A percentile compares a stretch with the other conserved stretches of the same genome.
phyloP scores from a whole-genome alignment of 2,329 filamentous ascomycete species.

The Dothistroma pini region DNA sequence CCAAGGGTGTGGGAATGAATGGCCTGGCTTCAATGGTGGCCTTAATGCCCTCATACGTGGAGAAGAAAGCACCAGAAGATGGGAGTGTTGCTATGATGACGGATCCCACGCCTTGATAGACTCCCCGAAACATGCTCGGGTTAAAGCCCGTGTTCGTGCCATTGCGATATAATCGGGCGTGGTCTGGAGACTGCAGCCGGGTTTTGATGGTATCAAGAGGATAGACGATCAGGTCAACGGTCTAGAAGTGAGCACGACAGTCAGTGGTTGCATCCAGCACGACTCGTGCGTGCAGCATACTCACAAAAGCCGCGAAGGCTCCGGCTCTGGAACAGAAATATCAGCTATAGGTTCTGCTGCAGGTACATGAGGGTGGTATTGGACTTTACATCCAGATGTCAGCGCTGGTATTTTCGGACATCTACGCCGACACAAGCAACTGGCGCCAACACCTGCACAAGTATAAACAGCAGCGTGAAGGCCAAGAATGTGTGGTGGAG shows the following conservation, averaged over 20 bases:
- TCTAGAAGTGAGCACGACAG: constrained; percentile 29
- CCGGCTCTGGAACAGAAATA: constrained; percentile 5
- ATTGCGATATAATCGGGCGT: constrained; percentile 62
- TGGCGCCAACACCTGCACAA: too few species aligned
- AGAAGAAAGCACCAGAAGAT: constrained; percentile 86
- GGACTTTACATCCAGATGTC: constrained; percentile 12
- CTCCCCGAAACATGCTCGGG: constrained; percentile 61
- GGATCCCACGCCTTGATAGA: constrained; percentile 85
- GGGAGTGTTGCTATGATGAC: constrained; percentile 84
- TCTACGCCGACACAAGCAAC: constrained; percentile 3
- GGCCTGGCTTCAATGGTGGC: constrained; percentile 39
- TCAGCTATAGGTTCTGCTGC: not conserved
- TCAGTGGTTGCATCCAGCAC: not conserved
- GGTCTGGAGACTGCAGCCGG: constrained; percentile 74
- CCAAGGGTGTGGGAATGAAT: constrained; percentile 61
- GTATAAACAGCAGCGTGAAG: not conserved
- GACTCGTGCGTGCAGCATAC: not conserved
- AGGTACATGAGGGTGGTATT: not conserved
- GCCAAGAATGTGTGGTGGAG: too few species aligned
- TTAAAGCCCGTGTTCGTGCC: constrained; percentile 53
- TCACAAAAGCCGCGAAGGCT: constrained; percentile 10
- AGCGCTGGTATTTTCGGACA: constrained; percentile 11
- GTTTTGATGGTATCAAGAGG: constrained; percentile 90
- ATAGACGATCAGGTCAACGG: constrained; percentile 80
- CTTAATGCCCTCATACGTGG: constrained; percentile 79